Evolutionary conservation across 2,329 filamentous ascomycete species (phyloP), one percentile per base, ranked within the genome.

Genomic region (Didymella lethalis): DNA sequence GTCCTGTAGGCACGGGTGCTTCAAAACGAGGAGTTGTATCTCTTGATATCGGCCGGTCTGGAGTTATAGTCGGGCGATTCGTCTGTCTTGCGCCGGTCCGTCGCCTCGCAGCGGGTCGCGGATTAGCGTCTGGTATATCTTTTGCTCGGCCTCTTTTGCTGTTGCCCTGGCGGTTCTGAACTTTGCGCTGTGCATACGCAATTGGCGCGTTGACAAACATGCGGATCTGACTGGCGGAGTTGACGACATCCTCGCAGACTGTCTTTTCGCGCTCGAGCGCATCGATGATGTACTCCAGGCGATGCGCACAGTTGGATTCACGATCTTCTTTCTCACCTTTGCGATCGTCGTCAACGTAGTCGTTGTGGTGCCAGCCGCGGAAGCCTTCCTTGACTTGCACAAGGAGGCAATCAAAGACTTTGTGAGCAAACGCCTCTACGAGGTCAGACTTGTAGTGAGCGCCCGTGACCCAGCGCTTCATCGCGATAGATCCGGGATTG

Each of bases 181-280:
- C 58, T 57, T 76, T 76, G 1, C 74, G 65, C 20, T 67, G 68
- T 1, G 73, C 69, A 34, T 75, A 76, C 0, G 73, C 74, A 23
- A 67, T 69, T 0, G 74, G 74, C 7, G 74, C 74, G 34, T 76
- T 76, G 16, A 76, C 72, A 32, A 76, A 76, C 73, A 76, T 76
- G 7, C 74, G 65, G 43, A 75, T 74, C 54, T 75, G 72, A 41
- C 71, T 70, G 2, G 71, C 72, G 1, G 73, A 75, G 55, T 64
- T 70, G 66, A 76, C 74, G 16, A 76, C 72, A 48, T 76, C 74
- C 41, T 76, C 74, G 53, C 74, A 75, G 16, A 76, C 74, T 0
- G 73, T 75, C 63, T 75, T 76, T 50, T 76, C 74, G 31, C 71
- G 67, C 61, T 72, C 67, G 0, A 76, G 65, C 1, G 68, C 73